A percentile compares a stretch with the other conserved stretches of the same genome.
phyloP scores from a whole-genome alignment of 2,329 filamentous ascomycete species.

The Ilyonectria mors-panacis region DNA sequence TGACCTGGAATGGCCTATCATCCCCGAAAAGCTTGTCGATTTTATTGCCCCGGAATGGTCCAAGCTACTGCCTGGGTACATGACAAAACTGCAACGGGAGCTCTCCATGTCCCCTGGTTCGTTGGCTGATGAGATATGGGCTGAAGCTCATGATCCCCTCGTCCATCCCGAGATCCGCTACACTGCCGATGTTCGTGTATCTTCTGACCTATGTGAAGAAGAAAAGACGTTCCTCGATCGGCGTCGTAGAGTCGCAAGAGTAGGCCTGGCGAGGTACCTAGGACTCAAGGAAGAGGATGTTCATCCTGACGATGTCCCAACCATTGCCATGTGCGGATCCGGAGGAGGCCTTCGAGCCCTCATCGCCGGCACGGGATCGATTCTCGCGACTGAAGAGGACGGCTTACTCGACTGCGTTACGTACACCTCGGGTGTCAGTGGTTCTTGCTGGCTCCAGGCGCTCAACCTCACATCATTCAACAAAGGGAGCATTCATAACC shows the following conservation, averaged over 20 bases:
- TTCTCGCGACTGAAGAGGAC: conserved; percentile 85
- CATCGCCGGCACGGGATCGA: conserved; percentile 90
- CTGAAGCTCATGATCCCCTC: conserved; percentile 86
- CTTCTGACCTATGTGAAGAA: conserved; percentile 84
- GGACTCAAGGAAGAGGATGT: conserved; percentile 83
- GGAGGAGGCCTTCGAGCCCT: conserved; percentile 92
- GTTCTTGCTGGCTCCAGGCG: conserved; percentile 94
- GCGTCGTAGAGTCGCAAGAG: conserved; percentile 77
- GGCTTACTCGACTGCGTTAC: conserved; percentile 95
- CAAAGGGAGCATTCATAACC: conserved; percentile 74
- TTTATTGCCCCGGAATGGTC: conserved; percentile 88
- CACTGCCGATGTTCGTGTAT: conserved; percentile 86
- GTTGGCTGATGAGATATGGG: conserved; percentile 93
- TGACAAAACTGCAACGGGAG: conserved; percentile 89
- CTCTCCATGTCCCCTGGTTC: conserved; percentile 90
- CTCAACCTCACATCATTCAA: conserved; percentile 84
- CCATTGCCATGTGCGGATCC: conserved; percentile 94
- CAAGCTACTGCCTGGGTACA: conserved; percentile 79
- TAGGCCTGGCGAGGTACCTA: conserved; percentile 86
- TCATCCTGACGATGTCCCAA: conserved; percentile 93
- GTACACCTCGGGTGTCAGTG: conserved; percentile 95
- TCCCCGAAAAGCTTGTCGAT: conserved; percentile 75
- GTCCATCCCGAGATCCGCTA: conserved; percentile 90
- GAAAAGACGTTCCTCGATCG: conserved; percentile 82
- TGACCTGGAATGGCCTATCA: conserved; percentile 68